A percentile compares a stretch with the other conserved stretches of the same genome.
phyloP scores from a whole-genome alignment of 1,284 basidiomycete genomes.

The Leccinum fuscescens region DNA sequence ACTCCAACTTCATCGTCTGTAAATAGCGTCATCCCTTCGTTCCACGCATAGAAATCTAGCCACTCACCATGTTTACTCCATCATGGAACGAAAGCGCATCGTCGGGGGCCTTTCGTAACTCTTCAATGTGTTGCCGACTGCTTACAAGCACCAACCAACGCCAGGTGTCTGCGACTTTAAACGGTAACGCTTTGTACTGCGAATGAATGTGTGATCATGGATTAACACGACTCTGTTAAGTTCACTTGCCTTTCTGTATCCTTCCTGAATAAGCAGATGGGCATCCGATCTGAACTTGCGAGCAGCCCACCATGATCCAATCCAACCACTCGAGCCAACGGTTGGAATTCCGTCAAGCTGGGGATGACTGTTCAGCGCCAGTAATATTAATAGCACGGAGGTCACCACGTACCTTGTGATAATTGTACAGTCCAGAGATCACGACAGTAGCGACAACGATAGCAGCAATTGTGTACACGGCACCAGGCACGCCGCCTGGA shows the following conservation, averaged over 20 bases:
- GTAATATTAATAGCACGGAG: too few relatives aligned
- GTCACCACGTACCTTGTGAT: too few relatives aligned
- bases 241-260: neutral
- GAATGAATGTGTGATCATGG: neutral
- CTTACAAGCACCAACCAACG: neutral
- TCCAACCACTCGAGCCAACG: neutral
- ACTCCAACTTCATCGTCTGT: too few relatives aligned
- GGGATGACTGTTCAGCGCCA: too few relatives aligned
- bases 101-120: neutral
- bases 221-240: neutral
- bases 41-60: neutral
- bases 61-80: neutral
- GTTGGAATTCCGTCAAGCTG: neutral
- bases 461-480: too few relatives aligned
- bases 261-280: neutral
- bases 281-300: neutral
- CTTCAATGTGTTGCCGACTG: neutral
- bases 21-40: too few relatives aligned
- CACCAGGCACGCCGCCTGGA: too few relatives aligned
- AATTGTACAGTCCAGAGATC: too few relatives aligned
- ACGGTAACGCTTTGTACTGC: neutral
- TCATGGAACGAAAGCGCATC: neutral
- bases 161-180: neutral
- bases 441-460: too few relatives aligned
- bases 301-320: neutral